A percentile compares a stretch with the other conserved stretches of the same genome.
These are phyloP conservation scores for Cerioporus squamosus DNA, from an alignment of 1,284 basidiomycete genomes.

Conservation along the genomic window DNA sequence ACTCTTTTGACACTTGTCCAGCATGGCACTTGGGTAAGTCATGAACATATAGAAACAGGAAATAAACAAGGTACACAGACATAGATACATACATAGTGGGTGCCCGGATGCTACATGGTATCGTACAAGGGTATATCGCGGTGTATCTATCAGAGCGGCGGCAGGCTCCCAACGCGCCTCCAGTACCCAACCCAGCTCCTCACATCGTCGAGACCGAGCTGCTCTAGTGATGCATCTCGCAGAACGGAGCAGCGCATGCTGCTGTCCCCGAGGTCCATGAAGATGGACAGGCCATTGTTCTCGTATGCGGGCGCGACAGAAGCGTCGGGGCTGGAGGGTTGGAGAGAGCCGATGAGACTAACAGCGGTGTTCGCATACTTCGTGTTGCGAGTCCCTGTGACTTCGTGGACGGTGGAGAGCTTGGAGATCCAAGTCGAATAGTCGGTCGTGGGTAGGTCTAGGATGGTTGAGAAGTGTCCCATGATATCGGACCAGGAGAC, in stretches of 20 bases:
- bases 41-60: too few species aligned
- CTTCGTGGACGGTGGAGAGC: slow-evolving; percentile 6
- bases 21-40: too few species aligned
- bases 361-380: neutral
- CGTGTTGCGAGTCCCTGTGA: neutral
- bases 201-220: neutral
- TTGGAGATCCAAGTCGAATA: slow-evolving; percentile 23
- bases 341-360: neutral
- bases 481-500: slow-evolving; percentile 20
- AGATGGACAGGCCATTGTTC: neutral
- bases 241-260: neutral
- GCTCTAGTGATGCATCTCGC: neutral
- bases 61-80: too few species aligned
- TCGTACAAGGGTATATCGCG: too few species aligned
- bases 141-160: too few species aligned
- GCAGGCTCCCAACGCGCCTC: neutral
- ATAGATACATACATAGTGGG: too few species aligned
- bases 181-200: neutral
- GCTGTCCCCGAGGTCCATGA: neutral
- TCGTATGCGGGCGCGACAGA: neutral
- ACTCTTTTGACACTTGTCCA: too few species aligned
- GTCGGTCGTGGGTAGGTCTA: slow-evolving; percentile 14
- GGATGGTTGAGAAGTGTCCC: slow-evolving; percentile 6
- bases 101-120: too few species aligned
- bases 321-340: neutral